Conservation (phyloP, 306 rosid genomes). For the Begonia loranthoides region DNA sequence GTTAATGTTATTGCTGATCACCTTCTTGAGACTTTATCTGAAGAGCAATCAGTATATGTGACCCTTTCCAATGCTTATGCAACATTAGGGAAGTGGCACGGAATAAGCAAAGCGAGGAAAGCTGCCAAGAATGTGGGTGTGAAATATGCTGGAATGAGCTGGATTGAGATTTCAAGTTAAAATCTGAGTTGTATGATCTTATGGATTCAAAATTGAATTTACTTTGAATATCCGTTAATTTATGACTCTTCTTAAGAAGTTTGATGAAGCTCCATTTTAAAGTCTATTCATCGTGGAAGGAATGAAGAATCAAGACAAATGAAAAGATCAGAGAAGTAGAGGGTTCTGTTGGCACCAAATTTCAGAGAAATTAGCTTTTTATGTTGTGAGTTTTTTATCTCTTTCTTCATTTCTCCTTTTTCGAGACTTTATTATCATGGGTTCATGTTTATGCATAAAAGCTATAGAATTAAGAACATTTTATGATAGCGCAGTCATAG, state of each 20-base stretch:
- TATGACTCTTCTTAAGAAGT: too few species aligned
- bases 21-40: conserved; percentile 42
- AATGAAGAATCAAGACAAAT: background rate
- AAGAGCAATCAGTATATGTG: conserved; percentile 60
- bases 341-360: background rate
- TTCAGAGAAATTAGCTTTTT: conserved; percentile 2
- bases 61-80: conserved; percentile 67
- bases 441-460: too few species aligned
- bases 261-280: too few species aligned
- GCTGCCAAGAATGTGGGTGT: conserved; percentile 36
- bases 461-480: too few species aligned
- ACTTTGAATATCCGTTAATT: too few species aligned
- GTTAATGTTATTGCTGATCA: conserved; percentile 37
- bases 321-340: background rate
- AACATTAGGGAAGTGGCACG: conserved; percentile 67
- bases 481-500: too few species aligned
- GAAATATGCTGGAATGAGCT: conserved; percentile 72
- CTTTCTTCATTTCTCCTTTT: background rate
- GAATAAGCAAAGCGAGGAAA: conserved; percentile 43
- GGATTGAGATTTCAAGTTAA: conserved; percentile 66
- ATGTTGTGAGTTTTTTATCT: conserved; percentile 1
- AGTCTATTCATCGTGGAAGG: too few species aligned
- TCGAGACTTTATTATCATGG: background rate
- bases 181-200: conserved; percentile 1
- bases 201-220: too few species aligned